Conservation (phyloP, 2,329 filamentous ascomycete genomes). For the Colletotrichum euphorbiae region DNA sequence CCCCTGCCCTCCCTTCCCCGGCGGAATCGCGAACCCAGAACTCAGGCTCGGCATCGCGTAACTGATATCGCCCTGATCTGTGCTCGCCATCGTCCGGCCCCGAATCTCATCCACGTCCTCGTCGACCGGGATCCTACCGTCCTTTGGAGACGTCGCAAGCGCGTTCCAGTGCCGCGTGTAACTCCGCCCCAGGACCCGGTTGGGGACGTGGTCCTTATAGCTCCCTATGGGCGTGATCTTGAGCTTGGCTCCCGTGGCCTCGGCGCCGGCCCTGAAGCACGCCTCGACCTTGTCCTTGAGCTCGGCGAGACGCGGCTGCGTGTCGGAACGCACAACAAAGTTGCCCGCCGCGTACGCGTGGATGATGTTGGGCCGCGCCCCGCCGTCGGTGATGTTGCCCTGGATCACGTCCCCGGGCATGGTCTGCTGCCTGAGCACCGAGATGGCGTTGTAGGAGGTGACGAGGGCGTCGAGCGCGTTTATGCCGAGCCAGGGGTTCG, state of each 20-base stretch:
- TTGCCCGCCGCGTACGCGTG: conserved; percentile 59
- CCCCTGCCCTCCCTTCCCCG: conserved; percentile 44
- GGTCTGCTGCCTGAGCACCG: conserved; percentile 67
- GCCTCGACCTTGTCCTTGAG: conserved; percentile 55
- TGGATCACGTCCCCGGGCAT: conserved; percentile 62
- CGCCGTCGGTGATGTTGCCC: conserved; percentile 65
- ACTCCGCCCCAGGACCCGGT: conserved; percentile 58
- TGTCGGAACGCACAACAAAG: conserved; percentile 46
- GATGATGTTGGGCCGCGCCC: conserved; percentile 67
- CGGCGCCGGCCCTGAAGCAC: conserved; percentile 55
- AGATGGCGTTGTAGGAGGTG: conserved; percentile 59
- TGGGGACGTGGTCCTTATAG: conserved; percentile 68
- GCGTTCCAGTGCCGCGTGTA: conserved; percentile 59
- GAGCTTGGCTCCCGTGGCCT: conserved; percentile 59
- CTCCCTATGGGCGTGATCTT: conserved; percentile 55
- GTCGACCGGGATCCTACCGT: conserved; percentile 47
- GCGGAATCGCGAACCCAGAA: conserved; percentile 62
- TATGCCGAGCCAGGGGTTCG: conserved; percentile 68
- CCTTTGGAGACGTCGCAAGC: conserved; percentile 46
- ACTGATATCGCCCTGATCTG: conserved; percentile 70
- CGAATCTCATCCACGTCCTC: conserved; percentile 55
- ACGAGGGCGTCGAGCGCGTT: conserved; percentile 70
- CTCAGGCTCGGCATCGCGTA: conserved; percentile 68
- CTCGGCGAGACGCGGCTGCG: conserved; percentile 49
- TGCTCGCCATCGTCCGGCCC: conserved; percentile 63